Percentiles rank a stretch among this genome's conserved stretches.
These are phyloP conservation scores for Quillaja saponaria DNA, from an alignment of 306 rosid genomes.

Conservation along the genomic window DNA sequence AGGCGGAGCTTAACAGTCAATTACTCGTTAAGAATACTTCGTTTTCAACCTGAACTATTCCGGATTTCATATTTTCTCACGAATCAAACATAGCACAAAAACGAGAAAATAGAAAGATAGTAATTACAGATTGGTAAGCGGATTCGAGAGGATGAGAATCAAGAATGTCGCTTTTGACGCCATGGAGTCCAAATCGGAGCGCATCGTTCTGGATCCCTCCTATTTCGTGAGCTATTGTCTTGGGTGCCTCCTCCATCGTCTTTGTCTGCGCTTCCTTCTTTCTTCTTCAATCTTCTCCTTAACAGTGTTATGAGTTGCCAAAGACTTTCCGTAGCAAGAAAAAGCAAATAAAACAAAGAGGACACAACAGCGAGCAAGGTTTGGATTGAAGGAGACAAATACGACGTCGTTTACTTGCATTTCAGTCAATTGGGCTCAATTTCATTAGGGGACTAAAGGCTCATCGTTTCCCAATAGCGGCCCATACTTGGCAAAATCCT, in stretches of 20 bases:
- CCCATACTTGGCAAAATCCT: no score
- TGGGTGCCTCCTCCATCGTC: conserved; percentile 61
- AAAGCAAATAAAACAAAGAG: neutral
- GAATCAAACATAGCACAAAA: neutral
- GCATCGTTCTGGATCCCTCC: conserved; percentile 84
- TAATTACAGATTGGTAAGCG: conserved; percentile 59
- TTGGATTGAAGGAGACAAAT: no score
- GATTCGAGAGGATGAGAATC: conserved; percentile 79
- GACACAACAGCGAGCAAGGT: no score
- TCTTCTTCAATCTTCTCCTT: neutral
- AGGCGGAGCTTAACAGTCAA: neutral
- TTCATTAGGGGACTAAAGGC: no score
- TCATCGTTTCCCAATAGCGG: no score
- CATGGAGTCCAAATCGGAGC: conserved; percentile 76
- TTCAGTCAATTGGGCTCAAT: no score
- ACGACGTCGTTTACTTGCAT: no score
- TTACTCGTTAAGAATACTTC: no score
- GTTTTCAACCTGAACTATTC: no score
- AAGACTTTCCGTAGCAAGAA: conserved; percentile 8
- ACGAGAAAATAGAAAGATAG: conserved; percentile 19
- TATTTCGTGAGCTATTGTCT: conserved; percentile 78
- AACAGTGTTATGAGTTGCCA: neutral
- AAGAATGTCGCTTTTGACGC: conserved; percentile 67
- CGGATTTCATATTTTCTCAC: conserved; percentile 8
- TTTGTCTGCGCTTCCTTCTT: conserved; percentile 7